Evolutionary conservation across 1,139 yeast species (phyloP), one percentile per base, ranked within the genome.

Genomic region (Casaregolazyma suthepensis): DNA sequence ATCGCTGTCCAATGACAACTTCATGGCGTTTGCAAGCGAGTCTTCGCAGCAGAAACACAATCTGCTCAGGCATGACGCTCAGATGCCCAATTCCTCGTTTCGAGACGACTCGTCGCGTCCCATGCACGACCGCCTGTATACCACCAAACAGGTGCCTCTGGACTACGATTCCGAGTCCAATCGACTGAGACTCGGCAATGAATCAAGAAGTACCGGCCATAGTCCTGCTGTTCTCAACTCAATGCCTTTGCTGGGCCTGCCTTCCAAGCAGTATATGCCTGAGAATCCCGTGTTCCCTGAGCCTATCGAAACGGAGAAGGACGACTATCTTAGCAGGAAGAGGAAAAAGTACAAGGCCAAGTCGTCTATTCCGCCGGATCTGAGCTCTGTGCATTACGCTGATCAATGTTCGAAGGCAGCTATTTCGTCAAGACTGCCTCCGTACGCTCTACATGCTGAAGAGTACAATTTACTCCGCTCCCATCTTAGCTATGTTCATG

Each of bases 391-490:
- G 1, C 66, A 68, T 54, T 72, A 71, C 52, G 76, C 73, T 0
- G 67, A 71, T 23, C 74, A 73, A 56, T 72, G 76, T 50, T 64
- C 69, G 1, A 69, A 69, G 2, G 75, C 77, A 6, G 77, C 78
- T 0, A 59, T 66, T n/a, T 71, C 75, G 5, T 70, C 74, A 4
- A 65, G 76, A 2, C 58, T 74, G 43, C 67, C 71, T 1, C 75
- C 78, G 3, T 69, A 64, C 56, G 56, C 66, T 9, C 62, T 74
- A 42, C 70, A 67, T 49, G 61, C 63, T 6, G 68, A 66, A 26
- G 78, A 74, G 60, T 70, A 69, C 58, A 63, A 65, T 45, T 59
- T 71, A 22, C 62, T 74, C 47, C 64, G 74, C 12, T 58, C 65
- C 9, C 65, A 65, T 29, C 61, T 74, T 49, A 66, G 69, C 35